Conservation (phyloP, 2,329 filamentous ascomycete species). For the Pestalotiopsis sp. region DNA sequence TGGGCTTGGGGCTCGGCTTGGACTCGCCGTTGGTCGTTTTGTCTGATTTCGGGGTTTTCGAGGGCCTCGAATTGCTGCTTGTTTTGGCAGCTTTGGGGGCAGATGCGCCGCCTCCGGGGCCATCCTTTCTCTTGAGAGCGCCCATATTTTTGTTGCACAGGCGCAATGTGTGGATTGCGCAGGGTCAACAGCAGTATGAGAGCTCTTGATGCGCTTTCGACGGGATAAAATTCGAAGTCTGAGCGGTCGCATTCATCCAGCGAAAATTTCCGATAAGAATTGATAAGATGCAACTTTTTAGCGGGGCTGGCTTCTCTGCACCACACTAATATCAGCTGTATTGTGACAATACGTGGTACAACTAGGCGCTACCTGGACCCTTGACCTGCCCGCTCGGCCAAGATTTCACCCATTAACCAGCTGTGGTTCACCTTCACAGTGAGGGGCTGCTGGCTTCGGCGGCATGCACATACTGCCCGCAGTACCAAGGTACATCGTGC, state of each 20-base stretch:
- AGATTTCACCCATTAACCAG: too few species aligned
- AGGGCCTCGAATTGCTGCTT: slow-evolving; percentile 44
- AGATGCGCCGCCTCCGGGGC: slow-evolving; percentile 47
- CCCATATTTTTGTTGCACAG: slow-evolving; percentile 43
- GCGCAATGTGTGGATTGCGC: slow-evolving; percentile 7
- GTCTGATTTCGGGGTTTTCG: slow-evolving; percentile 46
- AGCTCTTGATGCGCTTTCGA: neutral
- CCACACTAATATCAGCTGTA: too few species aligned
- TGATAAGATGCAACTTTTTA: slow-evolving; percentile 1
- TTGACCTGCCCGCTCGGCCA: too few species aligned
- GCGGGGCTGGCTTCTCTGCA: neutral
- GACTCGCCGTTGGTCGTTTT: slow-evolving; percentile 35
- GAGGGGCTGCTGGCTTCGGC: too few species aligned
- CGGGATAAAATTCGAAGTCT: neutral
- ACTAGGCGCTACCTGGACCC: too few species aligned
- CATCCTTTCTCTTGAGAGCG: slow-evolving; percentile 59
- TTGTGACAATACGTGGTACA: too few species aligned
- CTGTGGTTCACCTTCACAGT: too few species aligned
- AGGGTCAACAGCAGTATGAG: neutral
- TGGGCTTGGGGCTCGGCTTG: slow-evolving; percentile 24
- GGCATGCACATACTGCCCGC: too few species aligned
- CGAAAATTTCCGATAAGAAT: slow-evolving; percentile 7
- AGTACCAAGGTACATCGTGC: neutral
- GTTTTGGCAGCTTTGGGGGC: slow-evolving; percentile 49
- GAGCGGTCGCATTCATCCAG: neutral